Conservation (phyloP, 352 stramenopile genomes). For the Peronospora farinosa region DNA sequence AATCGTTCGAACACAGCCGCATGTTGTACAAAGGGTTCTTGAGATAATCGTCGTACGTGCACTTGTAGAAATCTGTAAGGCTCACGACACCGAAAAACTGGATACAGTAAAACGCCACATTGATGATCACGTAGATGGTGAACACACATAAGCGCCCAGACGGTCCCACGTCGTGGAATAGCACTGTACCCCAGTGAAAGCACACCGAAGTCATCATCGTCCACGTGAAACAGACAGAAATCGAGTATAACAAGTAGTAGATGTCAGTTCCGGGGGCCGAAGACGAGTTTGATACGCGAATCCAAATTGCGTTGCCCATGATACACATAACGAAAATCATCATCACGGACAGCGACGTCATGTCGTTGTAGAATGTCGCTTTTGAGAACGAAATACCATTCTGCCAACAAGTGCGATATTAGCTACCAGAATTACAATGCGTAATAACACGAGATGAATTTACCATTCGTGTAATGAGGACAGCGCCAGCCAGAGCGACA, state of each 20-base stretch:
- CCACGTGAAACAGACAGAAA: slow-evolving; percentile 70
- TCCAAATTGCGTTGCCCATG: slow-evolving; percentile 77
- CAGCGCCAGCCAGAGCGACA: slow-evolving; percentile 59
- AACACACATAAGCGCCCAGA: slow-evolving; percentile 51
- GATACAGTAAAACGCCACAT: slow-evolving; percentile 57
- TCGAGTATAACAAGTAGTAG: slow-evolving; percentile 66
- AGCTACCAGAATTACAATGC: not conserved
- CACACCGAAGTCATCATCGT: slow-evolving; percentile 84
- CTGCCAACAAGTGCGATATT: slow-evolving; percentile 23
- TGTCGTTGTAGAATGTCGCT: slow-evolving; percentile 79
- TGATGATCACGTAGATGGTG: slow-evolving; percentile 54
- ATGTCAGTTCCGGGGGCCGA: slow-evolving; percentile 48
- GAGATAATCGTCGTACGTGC: slow-evolving; percentile 82
- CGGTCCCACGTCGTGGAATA: slow-evolving; percentile 58
- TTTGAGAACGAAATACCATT: slow-evolving; percentile 77
- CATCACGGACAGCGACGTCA: slow-evolving; percentile 72
- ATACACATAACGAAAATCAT: slow-evolving; percentile 70
- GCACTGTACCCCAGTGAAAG: slow-evolving; percentile 78
- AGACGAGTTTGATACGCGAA: slow-evolving; percentile 52
- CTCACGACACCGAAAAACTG: slow-evolving; percentile 66
- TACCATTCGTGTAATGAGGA: slow-evolving; percentile 82
- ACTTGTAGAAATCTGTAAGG: slow-evolving; percentile 78
- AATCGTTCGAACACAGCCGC: slow-evolving; percentile 63
- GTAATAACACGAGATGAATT: not conserved
- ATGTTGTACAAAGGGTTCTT: slow-evolving; percentile 74